Evolutionary conservation across 2,329 filamentous ascomycete genomes (phyloP), one percentile per base, ranked within the genome.

Genomic region (Monosporascus sp.): DNA sequence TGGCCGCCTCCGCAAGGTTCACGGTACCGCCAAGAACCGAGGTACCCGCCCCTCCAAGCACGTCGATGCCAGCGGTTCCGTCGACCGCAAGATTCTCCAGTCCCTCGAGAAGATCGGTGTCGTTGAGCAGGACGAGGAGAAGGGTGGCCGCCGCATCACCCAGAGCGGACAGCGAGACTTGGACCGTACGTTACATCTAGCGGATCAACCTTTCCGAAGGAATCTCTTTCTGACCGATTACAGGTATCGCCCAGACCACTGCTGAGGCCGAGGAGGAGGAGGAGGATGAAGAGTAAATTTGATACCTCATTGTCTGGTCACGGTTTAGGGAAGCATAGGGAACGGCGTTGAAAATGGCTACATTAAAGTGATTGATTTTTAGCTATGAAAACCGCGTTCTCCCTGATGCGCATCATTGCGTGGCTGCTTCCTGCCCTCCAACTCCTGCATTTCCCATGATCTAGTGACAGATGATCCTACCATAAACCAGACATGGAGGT

Each of bases 91-190:
- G 84, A 83, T 96, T 74, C 81, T 97, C 75, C 94, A 99, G 84
- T 82, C 92, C 59, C 89, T 99, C 55, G 94, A 97, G 89, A 97
- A 97, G 89, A 97, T 99, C 70, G 92, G 93, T 76, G 92, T 99
- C 68, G 81, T 99, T 60, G 94, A 99, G 88, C 82, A 89, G 72
- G 93, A 97, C 70, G 93, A 97, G 84, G 93, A 97, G 66, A 96
- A 96, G 85, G 94, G 94, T 78, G 94, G 94, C 72, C 90, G 94
- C 73, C 87, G 94, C 76, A 97, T 99, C 80, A 97, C 94, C 70
- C 91, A 97, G 84, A 85, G 86, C 71, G 94, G 94, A 73, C 92
- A 97, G 86, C 90, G 94, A 83, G 94, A 99, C 88, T 84, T 99
- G 84, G 94, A 97, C 83, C 93, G 84, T 80, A 72, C 57, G 75